Evolutionary conservation across 129 eudicot genomes (phyloP), one percentile per base, ranked within the genome.

Genomic region (Lactuca saligna): DNA sequence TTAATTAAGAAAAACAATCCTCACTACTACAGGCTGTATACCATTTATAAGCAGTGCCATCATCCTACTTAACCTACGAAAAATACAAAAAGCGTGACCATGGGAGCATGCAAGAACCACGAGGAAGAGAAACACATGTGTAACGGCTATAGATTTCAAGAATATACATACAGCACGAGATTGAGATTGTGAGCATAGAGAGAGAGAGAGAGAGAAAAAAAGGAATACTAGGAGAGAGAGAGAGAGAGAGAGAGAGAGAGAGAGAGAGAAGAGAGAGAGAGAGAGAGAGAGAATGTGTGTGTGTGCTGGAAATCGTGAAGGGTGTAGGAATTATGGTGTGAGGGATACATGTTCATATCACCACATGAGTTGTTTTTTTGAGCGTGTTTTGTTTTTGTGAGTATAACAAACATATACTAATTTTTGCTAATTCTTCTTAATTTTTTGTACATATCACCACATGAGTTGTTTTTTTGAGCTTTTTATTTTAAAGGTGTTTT

Each of bases 41-140:
- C 14, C 4, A 44, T 9, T 44, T 1, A 44, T 44, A 3, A 61
- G 9, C 32, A 35, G 51, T 15, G 17, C 8, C 32, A 16, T 34
- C 66, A 35, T 41, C 50, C 14, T 61, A 38, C 51, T 37, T 12
- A 38, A 61, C 44, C 11, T 34, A 34, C 48, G 29, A 38, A 37
- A 38, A 5, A 8, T n/a, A 61, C 16, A 61, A 61, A 61, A 38
- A 38, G 6, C n/a, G 38, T 38, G 51, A 11, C 5, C 15, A 46
- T 46, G 15, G 51, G 51, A 61, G 66, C 66, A 61, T 38, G 50
- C 66, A 61, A 61, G 50, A 61, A 15, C 11, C 42, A 38, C 51
- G 66, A 16, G 3, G 25, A 38, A 17, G 48, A 34, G 65, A 9
- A 13, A 61, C 14, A 32, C 20, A 61, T 33, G 65, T 39, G 48